Evolutionary conservation across 257 asterid species (phyloP), one percentile per base, ranked within the genome.

Genomic region (Fraxinus anomala): DNA sequence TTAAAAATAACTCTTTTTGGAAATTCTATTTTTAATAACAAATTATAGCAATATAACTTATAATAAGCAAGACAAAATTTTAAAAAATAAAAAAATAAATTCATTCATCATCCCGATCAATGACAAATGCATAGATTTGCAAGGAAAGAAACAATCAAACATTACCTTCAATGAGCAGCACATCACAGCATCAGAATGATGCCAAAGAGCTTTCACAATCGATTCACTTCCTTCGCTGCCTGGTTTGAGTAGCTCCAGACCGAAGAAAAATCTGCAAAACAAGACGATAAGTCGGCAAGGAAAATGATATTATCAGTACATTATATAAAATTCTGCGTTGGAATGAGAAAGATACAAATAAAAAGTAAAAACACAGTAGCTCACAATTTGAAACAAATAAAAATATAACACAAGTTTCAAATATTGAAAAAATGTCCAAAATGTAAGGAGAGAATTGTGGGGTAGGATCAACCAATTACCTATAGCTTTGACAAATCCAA

Each of bases 401-500:
- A 44, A 47, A 14, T 47, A 47, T 6, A 42, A 79, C 21, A 54
- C 24, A 56, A 56, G 12, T 17, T 19, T 37, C 11, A 68, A 74
- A 56, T 17, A 36, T 44, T 12, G 13, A 23, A 5, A 34, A 37
- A 6, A 23, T 0, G 13, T 23, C 42, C 31, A 7, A 49, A 59
- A n/a, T 36, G 42, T 14, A 47, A 79, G 28, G 66, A 34, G 73
- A 24, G 51, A 70, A 70, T 17, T 7, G 5, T 1, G 3, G 44
- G 13, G 13, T 12, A 19, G 10, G 66, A 7, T 17, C 24, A 7
- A 56, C 3, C 0, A 23, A 3, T 26, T 24, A 93, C 99, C 98
- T 91, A 76, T 96, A 93, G 88, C 99, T 93, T 84, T 93, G 97
- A 87, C 91, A 86, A 74, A 96, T 90, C 99, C 99, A 96, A 61